phyloP scores from a whole-genome alignment of 2,329 filamentous ascomycete genomes.

The Xylaria sp. region DNA sequence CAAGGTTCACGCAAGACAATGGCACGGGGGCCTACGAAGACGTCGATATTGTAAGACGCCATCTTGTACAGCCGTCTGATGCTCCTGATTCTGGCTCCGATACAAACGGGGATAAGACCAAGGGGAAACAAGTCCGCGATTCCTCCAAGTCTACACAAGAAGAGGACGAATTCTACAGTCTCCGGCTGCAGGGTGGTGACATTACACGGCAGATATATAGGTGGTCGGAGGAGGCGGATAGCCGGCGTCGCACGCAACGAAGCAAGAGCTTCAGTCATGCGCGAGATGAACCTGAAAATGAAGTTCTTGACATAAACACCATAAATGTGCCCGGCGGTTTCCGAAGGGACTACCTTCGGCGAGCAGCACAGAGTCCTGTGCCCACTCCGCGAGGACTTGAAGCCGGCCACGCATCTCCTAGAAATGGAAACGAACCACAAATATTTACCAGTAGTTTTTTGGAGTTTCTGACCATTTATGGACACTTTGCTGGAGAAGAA shows the following conservation, averaged over 20 bases:
- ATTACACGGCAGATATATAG: slow-evolving; percentile 94
- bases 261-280: slow-evolving; percentile 87
- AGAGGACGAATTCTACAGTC: slow-evolving; percentile 88
- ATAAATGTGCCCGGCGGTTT: slow-evolving; percentile 96
- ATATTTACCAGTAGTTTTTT: slow-evolving; percentile 92
- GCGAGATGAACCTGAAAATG: slow-evolving; percentile 78
- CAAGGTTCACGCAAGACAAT: slow-evolving; percentile 51
- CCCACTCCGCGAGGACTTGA: slow-evolving; percentile 48
- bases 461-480: slow-evolving; percentile 93
- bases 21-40: slow-evolving; percentile 76
- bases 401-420: slow-evolving; percentile 44
- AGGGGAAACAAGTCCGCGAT: slow-evolving; percentile 58
- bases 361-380: slow-evolving; percentile 70
- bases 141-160: slow-evolving; percentile 50
- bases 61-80: slow-evolving; percentile 76
- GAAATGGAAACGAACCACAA: slow-evolving; percentile 55
- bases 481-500: slow-evolving; percentile 96
- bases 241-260: slow-evolving; percentile 70
- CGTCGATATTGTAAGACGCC: slow-evolving; percentile 86
- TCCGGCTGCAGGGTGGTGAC: slow-evolving; percentile 91
- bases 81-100: slow-evolving; percentile 48
- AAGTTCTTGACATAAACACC: slow-evolving; percentile 81
- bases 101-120: slow-evolving; percentile 48
- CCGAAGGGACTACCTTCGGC: slow-evolving; percentile 83
- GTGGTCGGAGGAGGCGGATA: slow-evolving; percentile 89